These are phyloP conservation scores for Prunus davidiana DNA, from an alignment of 306 rosid species.

Conservation along the genomic window DNA sequence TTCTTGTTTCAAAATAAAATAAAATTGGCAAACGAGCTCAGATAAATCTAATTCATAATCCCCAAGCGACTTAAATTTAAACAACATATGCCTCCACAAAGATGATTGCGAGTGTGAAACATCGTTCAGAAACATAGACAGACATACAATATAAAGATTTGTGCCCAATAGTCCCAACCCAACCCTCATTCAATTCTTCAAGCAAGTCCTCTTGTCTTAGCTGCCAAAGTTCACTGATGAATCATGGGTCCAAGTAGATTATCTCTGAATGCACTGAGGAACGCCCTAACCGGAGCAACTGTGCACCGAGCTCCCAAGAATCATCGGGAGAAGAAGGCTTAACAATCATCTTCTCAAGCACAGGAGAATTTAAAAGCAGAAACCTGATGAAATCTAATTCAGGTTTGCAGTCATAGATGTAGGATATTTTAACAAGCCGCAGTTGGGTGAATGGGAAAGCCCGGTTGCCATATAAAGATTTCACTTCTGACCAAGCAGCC, in stretches of 20 bases:
- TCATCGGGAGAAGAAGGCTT: conserved; percentile 24
- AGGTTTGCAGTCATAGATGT: conserved; percentile 28
- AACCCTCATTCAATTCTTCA: too few species aligned
- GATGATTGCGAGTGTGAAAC: too few species aligned
- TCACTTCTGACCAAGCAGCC: not conserved
- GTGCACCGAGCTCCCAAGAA: conserved; percentile 27
- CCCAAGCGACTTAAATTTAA: too few species aligned
- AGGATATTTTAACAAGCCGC: conserved; percentile 36
- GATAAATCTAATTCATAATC: too few species aligned
- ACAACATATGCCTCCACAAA: too few species aligned
- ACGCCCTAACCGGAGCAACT: conserved; percentile 45
- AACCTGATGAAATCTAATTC: conserved; percentile 50
- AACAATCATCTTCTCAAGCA: conserved; percentile 51
- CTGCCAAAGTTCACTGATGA: not conserved
- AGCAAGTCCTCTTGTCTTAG: not conserved
- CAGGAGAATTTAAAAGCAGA: conserved; percentile 39
- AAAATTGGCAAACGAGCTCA: too few species aligned
- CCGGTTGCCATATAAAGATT: conserved; percentile 19
- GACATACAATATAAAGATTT: not conserved
- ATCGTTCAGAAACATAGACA: too few species aligned
- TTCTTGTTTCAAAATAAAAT: too few species aligned
- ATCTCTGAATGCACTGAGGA: conserved; percentile 49
- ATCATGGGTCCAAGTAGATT: conserved; percentile 37
- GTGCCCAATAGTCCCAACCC: too few species aligned
- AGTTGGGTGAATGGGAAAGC: conserved; percentile 29